These are phyloP conservation scores for Tagetes erecta DNA, from an alignment of 129 eudicot genomes.

Conservation along the genomic window DNA sequence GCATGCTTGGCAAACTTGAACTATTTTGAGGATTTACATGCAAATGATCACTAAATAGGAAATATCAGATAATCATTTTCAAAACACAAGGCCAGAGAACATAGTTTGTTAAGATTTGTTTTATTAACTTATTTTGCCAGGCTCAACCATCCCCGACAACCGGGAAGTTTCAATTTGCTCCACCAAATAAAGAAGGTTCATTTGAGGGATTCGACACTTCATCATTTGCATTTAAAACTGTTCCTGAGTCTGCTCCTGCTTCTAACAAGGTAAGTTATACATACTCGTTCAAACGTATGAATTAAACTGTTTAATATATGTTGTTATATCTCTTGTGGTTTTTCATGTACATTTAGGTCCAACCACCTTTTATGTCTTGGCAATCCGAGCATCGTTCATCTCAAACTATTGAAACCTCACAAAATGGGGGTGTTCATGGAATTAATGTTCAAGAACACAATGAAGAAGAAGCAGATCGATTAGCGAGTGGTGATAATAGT, in stretches of 20 bases:
- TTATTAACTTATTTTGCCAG: constrained; percentile 24
- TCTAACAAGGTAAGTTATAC: constrained; percentile 13
- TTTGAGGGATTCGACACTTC: constrained; percentile 36
- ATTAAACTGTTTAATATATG: neutral
- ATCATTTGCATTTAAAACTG: constrained; percentile 54
- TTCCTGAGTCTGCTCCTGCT: constrained; percentile 39
- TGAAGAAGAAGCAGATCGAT: constrained; percentile 49
- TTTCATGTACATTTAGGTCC: constrained; percentile 8
- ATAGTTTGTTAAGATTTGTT: neutral
- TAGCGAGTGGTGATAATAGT: constrained; percentile 32
- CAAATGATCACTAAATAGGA: neutral
- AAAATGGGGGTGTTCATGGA: constrained; percentile 6
- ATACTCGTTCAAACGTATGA: neutral
- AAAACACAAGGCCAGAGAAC: constrained; percentile 1
- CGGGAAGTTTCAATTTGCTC: constrained; percentile 49
- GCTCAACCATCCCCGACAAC: constrained; percentile 79
- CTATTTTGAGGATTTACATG: neutral
- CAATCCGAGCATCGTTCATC: neutral
- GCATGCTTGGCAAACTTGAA: neutral
- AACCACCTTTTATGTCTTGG: constrained; percentile 9
- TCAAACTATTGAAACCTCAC: constrained; percentile 8
- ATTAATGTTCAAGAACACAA: constrained; percentile 32
- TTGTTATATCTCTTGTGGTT: neutral
- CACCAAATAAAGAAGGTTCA: constrained; percentile 42
- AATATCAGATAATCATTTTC: neutral